These are phyloP conservation scores for Ogataea haglerorum DNA, from an alignment of 805 yeast species.

Conservation along the genomic window DNA sequence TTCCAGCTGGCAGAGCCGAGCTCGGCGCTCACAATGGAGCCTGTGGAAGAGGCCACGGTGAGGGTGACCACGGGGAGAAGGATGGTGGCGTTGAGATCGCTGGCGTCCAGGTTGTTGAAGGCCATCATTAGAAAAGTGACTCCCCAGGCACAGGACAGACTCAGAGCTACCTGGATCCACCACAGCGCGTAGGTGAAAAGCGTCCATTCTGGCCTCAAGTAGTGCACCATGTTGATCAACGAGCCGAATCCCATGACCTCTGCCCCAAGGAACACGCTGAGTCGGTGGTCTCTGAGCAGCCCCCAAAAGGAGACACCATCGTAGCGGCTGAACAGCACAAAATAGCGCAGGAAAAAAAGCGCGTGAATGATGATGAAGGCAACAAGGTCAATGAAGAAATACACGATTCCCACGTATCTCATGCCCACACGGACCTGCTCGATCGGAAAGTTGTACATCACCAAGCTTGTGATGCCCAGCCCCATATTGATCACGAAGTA, in stretches of 20 bases:
- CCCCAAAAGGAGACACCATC: slow-evolving; percentile 19
- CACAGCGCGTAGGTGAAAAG: slow-evolving; percentile 59
- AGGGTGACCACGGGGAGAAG: slow-evolving; percentile 77
- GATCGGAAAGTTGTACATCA: slow-evolving; percentile 66
- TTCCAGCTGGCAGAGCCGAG: slow-evolving; percentile 36
- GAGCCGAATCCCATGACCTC: slow-evolving; percentile 77
- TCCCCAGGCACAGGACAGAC: slow-evolving; percentile 60
- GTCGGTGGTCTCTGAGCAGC: slow-evolving; percentile 39
- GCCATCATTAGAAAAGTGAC: slow-evolving; percentile 49
- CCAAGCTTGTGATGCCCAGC: slow-evolving; percentile 64
- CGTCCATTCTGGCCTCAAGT: slow-evolving; percentile 40
- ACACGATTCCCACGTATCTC: slow-evolving; percentile 48
- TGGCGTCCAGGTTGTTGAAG: slow-evolving; percentile 32
- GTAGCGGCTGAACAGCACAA: slow-evolving; percentile 33
- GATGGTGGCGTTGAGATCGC: slow-evolving; percentile 51
- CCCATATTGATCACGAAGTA: slow-evolving; percentile 85
- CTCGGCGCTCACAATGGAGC: slow-evolving; percentile 48
- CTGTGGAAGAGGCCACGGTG: slow-evolving; percentile 73
- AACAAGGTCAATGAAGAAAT: slow-evolving; percentile 57
- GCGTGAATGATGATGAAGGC: slow-evolving; percentile 42
- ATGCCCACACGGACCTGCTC: slow-evolving; percentile 36
- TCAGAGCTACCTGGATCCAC: slow-evolving; percentile 62
- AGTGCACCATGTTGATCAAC: slow-evolving; percentile 53
- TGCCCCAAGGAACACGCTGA: slow-evolving; percentile 71
- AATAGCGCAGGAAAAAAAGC: slow-evolving; percentile 39